Evolutionary conservation across 2,329 filamentous ascomycete species (phyloP).

Genomic region (Aspergillus sp.): DNA sequence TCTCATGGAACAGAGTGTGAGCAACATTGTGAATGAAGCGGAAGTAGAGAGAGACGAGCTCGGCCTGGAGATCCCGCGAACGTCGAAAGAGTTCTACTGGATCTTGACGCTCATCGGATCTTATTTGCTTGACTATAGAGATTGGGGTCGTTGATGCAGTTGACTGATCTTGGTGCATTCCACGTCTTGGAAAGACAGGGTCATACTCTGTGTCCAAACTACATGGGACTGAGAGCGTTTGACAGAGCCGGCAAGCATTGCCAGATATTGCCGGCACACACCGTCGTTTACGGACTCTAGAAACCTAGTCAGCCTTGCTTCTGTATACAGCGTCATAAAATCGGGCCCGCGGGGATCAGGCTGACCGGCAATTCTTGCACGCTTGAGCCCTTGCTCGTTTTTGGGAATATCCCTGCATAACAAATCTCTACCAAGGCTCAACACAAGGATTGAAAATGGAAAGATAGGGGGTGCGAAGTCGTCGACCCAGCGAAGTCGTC

Average conservation of each 20-base stretch:
- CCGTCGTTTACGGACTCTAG: constrained; percentile 14
- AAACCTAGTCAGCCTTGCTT: no score
- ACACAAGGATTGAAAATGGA: no score
- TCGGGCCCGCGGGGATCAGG: background rate
- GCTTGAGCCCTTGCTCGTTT: constrained; percentile 13
- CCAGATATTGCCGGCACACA: constrained; percentile 13
- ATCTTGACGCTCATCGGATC: background rate
- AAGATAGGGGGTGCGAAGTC: no score
- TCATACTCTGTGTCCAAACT: constrained; percentile 6
- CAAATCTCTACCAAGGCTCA: no score
- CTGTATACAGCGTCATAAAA: no score
- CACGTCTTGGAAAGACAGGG: background rate
- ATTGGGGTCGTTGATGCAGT: background rate
- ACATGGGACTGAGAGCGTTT: constrained; percentile 12
- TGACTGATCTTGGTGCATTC: background rate
- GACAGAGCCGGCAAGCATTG: constrained; percentile 13
- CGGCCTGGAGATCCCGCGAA: constrained; percentile 8
- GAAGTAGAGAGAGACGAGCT: constrained; percentile 20
- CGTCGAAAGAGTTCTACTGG: background rate
- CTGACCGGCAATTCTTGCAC: constrained; percentile 15
- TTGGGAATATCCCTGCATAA: background rate
- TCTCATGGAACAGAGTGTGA: constrained; percentile 21
- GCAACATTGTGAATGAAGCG: constrained; percentile 21
- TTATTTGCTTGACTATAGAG: background rate
- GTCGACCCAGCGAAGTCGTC: no score